These are phyloP conservation scores for Vavraia culicis DNA, from an alignment of 371 early-diverging fungal species.

Conservation along the genomic window DNA sequence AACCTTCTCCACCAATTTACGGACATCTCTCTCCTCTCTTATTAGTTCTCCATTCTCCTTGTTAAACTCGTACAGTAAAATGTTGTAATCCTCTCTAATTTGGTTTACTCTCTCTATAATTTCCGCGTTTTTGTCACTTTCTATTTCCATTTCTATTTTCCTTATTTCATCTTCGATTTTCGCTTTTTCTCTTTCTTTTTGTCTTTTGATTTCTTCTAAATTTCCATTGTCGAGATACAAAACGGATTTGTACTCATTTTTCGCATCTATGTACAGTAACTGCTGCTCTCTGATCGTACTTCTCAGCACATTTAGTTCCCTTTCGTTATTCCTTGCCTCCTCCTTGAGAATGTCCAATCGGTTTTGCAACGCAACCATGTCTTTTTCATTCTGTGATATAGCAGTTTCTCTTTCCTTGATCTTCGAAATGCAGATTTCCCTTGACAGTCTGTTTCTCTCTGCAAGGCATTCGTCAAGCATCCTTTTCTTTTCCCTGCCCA, in stretches of 20 bases:
- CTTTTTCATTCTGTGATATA: neutral
- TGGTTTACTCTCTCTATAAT: too few relatives aligned
- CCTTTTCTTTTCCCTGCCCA: constrained; percentile 7
- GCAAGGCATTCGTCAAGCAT: neutral
- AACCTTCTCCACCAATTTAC: neutral
- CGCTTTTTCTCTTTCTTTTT: neutral
- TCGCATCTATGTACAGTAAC: neutral
- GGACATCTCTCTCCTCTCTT: constrained; percentile 1
- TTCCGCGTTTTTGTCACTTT: constrained; percentile 6
- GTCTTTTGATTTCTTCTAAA: constrained; percentile 3
- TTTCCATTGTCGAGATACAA: neutral
- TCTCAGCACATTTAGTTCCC: too few relatives aligned
- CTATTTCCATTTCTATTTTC: neutral
- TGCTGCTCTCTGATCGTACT: neutral
- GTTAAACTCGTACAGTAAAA: constrained; percentile 2
- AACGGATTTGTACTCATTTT: neutral
- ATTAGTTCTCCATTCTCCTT: neutral
- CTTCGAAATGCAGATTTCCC: neutral
- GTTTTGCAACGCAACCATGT: constrained; percentile 2
- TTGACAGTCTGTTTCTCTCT: constrained; percentile 1
- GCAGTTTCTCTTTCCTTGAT: neutral
- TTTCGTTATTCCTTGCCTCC: too few relatives aligned
- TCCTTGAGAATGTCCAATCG: too few relatives aligned
- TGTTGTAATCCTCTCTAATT: constrained; percentile 15
- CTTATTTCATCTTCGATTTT: neutral